phyloP scores from a whole-genome alignment of 257 asterid genomes.

The Rehmannia glutinosa region DNA sequence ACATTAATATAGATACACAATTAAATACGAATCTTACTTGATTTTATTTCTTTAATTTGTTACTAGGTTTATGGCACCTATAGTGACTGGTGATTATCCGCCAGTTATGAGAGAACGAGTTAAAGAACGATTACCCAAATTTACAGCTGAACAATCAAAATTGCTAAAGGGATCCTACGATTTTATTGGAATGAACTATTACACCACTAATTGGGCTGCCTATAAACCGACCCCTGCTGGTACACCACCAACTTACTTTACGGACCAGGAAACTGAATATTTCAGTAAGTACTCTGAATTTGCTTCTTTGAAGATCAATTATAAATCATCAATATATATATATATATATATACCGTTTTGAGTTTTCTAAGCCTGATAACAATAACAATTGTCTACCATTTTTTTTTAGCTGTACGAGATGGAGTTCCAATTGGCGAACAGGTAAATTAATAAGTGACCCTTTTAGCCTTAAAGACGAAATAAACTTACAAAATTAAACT shows the following conservation, averaged over 20 bases:
- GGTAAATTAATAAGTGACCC: conserved; percentile 10
- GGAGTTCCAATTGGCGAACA: conserved; percentile 6
- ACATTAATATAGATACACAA: too few species aligned
- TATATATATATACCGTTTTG: not conserved
- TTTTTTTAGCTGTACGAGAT: not conserved
- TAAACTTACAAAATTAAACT: not conserved
- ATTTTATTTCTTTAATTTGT: too few species aligned
- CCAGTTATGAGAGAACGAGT: conserved; percentile 10
- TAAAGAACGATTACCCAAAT: conserved; percentile 6
- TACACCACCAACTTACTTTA: not conserved
- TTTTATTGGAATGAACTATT: conserved; percentile 33
- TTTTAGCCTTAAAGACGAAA: not conserved
- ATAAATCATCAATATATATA: not conserved
- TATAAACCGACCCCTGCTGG: not conserved
- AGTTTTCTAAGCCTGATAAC: not conserved
- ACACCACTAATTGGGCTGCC: conserved; percentile 18
- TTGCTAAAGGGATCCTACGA: conserved; percentile 21
- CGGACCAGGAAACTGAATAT: conserved; percentile 8
- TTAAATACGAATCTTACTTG: too few species aligned
- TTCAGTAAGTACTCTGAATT: not conserved
- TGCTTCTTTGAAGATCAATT: not conserved
- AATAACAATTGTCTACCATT: too few species aligned
- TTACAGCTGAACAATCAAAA: not conserved
- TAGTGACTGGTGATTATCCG: conserved; percentile 27
- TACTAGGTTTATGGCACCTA: conserved; percentile 22